phyloP scores from a whole-genome alignment of 768 basidiomycete species.

The Xerocomellus chrysenteron region DNA sequence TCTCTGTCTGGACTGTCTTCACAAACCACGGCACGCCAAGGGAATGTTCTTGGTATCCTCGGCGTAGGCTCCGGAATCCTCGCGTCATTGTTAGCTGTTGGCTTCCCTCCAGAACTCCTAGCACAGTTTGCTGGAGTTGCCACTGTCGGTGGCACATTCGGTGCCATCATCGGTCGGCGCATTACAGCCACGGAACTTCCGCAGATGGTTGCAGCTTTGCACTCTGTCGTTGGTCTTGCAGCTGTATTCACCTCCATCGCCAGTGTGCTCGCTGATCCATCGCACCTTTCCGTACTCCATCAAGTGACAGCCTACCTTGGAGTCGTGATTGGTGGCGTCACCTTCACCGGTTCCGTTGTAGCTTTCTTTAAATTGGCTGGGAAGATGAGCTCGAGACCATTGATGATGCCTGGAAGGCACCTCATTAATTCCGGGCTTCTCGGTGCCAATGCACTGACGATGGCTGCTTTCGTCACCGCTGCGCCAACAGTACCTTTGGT shows the following conservation, averaged over 20 bases:
- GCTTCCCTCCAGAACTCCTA: constrained; percentile 72
- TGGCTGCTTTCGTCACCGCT: constrained; percentile 75
- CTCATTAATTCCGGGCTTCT: constrained; percentile 71
- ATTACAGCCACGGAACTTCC: constrained; percentile 88
- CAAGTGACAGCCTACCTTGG: constrained; percentile 84
- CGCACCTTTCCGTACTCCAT: constrained; percentile 71
- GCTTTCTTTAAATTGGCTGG: constrained; percentile 88
- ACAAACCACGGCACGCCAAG: constrained; percentile 79
- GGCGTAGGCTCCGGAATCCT: constrained; percentile 82
- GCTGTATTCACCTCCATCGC: constrained; percentile 85
- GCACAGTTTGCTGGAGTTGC: constrained; percentile 78
- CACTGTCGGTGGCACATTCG: constrained; percentile 67
- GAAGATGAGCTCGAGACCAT: constrained; percentile 71
- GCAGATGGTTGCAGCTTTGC: constrained; percentile 78
- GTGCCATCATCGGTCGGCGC: constrained; percentile 73
- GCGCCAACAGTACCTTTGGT: constrained; percentile 68
- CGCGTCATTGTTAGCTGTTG: constrained; percentile 78
- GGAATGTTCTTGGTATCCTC: constrained; percentile 85
- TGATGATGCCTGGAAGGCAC: constrained; percentile 75
- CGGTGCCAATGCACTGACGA: constrained; percentile 65
- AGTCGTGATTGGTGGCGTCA: constrained; percentile 83
- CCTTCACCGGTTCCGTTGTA: constrained; percentile 87
- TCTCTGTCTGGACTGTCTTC: constrained; percentile 80
- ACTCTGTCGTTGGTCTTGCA: constrained; percentile 87
- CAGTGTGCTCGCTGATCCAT: constrained; percentile 70